Base-by-base conservation (phyloP, 2,329 filamentous ascomycete genomes). In the Phoma sp. region DNA sequence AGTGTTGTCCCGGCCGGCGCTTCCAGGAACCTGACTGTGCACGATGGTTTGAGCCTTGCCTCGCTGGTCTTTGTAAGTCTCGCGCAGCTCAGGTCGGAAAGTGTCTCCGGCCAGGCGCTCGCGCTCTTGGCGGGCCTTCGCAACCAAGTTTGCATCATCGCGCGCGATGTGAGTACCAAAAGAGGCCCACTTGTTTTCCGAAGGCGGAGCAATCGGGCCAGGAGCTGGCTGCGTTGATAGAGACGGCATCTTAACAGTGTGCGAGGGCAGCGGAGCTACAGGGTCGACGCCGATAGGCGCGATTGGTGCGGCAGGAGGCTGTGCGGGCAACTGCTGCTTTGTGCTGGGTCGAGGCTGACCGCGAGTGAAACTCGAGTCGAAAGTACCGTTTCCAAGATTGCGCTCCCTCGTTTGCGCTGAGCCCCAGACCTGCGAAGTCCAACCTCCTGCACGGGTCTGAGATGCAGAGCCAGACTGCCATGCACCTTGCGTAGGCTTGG, bases 371-470 rank as follows among this genome's bases (percentile, higher is more conserved):
- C 86, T 84, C 10, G 84, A 80, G 52, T 83, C 86, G 66, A 93
- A 93, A 0, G 89, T 91, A 38, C 89, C 89, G 70, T 93, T 93
- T 3, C 89, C 89, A 18, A 93, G 85, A 9, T 85, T 86, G 48
- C 86, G 83, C 61, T 90, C 86, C 63, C 84, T 87, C 49, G 85
- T 55, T 54, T 69, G 85, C n/a, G 86, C 87, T 38, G 88, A 85
- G 14, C 86, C 89, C 89, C 89, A 93, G 14, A 92, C 87, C 67
- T 88, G 90, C 42, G 67, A 68, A 25, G 63, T 65, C 71, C 71
- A 72, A 18, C 18, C 18, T 49, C 62, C 55, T 32, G 40, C 46
- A 41, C 66, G 63, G 52, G 64, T 57, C 45, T 66, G 68, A 42
- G 62, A 58, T 30, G 65, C 58, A 37, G 70, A 57, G 24, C 65